These are phyloP conservation scores for Penicillium sp. DNA, from an alignment of 2,329 filamentous ascomycete species.

Conservation along the genomic window DNA sequence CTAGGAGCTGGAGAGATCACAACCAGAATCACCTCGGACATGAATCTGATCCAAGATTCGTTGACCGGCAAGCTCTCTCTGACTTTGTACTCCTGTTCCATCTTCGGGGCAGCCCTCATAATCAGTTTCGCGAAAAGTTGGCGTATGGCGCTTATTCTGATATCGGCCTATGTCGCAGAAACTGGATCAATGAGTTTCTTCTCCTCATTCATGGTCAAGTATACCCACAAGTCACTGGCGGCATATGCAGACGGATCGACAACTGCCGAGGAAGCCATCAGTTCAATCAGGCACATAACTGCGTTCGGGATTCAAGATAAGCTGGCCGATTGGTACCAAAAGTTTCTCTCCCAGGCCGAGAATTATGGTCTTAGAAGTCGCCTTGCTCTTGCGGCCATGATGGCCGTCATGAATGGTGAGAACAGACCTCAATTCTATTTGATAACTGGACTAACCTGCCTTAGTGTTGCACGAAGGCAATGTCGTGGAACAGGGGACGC, in stretches of 20 bases:
- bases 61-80: background rate
- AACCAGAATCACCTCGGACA: slow-evolving; percentile 79
- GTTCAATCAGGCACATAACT: background rate
- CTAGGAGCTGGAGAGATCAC: slow-evolving; percentile 81
- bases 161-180: background rate
- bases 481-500: no score
- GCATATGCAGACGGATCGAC: background rate
- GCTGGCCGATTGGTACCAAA: background rate
- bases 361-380: background rate
- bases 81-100: background rate
- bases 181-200: background rate
- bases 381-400: background rate
- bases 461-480: no score
- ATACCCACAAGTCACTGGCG: background rate
- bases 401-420: background rate
- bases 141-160: background rate
- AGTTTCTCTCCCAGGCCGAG: background rate
- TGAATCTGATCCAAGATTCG: slow-evolving; percentile 29
- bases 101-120: background rate
- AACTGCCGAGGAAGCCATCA: background rate
- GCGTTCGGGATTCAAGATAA: background rate
- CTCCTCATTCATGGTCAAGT: background rate
- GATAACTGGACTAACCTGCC: no score
- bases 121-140: background rate
- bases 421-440: no score